Evolutionary conservation across 1,139 yeast genomes (phyloP).

Genomic region (Candida gigantensis): DNA sequence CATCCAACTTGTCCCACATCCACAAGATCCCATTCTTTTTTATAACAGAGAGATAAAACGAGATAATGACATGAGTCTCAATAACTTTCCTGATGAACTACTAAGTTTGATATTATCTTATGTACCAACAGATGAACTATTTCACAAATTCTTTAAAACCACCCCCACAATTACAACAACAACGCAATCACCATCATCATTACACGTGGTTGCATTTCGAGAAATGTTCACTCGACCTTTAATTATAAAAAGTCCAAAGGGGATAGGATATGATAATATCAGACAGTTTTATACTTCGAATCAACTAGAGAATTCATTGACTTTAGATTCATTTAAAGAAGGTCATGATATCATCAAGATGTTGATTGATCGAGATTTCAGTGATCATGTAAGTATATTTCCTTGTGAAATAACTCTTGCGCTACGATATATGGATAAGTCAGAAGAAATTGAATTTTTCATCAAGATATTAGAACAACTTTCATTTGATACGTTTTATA

Average conservation of each 20-base stretch:
- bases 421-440: constrained; percentile 9
- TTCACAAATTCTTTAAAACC: background rate
- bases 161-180: background rate
- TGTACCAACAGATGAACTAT: constrained; percentile 5
- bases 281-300: constrained; percentile 1
- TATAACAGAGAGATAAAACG: no score
- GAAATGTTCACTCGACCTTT: constrained; percentile 1
- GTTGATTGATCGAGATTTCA: constrained; percentile 6
- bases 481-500: constrained; percentile 19
- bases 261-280: constrained; percentile 7
- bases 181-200: background rate
- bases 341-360: constrained; percentile 8
- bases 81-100: constrained; percentile 6
- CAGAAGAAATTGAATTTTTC: constrained; percentile 13
- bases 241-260: constrained; percentile 2
- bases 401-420: constrained; percentile 19
- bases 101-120: constrained; percentile 6
- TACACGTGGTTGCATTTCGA: constrained; percentile 1
- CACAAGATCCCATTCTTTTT: no score
- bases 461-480: constrained; percentile 21
- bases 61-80: constrained; percentile 2
- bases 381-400: constrained; percentile 11
- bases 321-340: constrained; percentile 2
- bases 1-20: no score
- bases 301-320: constrained; percentile 4